Base-by-base conservation (phyloP, 176 grass and related monocot genomes). In the Typha latifolia region DNA sequence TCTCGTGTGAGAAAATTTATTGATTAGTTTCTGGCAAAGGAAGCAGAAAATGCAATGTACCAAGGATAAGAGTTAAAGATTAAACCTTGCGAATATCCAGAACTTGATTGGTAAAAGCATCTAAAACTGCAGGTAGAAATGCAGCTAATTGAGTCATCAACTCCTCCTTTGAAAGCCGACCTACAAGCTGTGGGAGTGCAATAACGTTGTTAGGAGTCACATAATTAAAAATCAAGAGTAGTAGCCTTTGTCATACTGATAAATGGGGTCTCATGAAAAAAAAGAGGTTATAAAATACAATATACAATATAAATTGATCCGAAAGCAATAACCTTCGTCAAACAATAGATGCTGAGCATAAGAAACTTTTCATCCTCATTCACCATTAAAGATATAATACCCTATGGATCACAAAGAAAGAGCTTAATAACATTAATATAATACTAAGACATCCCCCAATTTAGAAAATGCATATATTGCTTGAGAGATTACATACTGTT, bases 41-140 rank as follows among this genome's bases (percentile, higher is more conserved):
- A 49, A 69, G 55, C 14, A 49, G 49, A 51, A 49, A 67, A 69
- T 32, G 49, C 49, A 22, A 12, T 63, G 47, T 72, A 15, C 9
- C 48, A 19, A 68, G 27, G 29, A 77, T 19, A 85, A 78, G 10
- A 68, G 11, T 12, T 48, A 67, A 8, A 19, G 11, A 23, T 78
- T 73, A 61, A 18, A 99, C 94, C 89, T 99, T 99, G 62, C 94
- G 90, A 77, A 99, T 74, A 81, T 99, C 94, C 76, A 89, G 86
- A 74, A 86, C 93, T 74, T 90, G 94, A 69, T 99, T 99, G 73
- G 77, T 85, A 81, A 93, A 99, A 76, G 94, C 89, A 71, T 93
- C 89, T 71, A 99, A 92, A 43, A 99, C 69, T 76, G 89, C 81
- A 76, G 94, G 94, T 69, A 99, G 77, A 80, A 99, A 99, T 52